Evolutionary conservation across 1,284 basidiomycete genomes (phyloP).

Genomic region (Phaffia rhodozyma): DNA sequence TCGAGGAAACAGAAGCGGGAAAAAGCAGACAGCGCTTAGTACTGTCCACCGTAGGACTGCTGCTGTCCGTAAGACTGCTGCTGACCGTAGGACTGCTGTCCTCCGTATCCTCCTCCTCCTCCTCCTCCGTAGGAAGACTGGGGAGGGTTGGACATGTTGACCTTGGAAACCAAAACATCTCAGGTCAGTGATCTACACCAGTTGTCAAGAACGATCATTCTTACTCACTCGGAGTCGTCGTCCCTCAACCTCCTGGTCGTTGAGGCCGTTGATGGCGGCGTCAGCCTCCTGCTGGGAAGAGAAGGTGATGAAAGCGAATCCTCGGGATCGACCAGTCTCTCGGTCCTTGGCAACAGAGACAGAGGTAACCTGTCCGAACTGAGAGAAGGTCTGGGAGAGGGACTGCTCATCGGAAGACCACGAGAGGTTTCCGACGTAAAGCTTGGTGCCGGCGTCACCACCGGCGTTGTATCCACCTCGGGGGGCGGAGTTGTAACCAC

Average conservation of each 20-base stretch:
- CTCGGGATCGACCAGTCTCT: constrained; percentile 88
- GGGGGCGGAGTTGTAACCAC: too few relatives aligned
- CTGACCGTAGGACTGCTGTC: constrained; percentile 8
- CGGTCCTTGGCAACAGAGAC: constrained; percentile 57
- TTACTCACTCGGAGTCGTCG: constrained; percentile 50
- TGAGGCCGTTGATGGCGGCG: constrained; percentile 61
- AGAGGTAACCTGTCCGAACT: constrained; percentile 61
- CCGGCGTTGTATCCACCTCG: too few relatives aligned
- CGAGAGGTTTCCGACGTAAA: too few relatives aligned
- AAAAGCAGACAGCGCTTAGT: not conserved
- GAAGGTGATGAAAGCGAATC: constrained; percentile 91
- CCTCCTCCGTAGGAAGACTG: constrained; percentile 44
- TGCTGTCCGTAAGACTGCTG: too few relatives aligned
- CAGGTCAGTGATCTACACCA: not conserved
- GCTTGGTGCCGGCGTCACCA: too few relatives aligned
- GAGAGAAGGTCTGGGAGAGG: constrained; percentile 55
- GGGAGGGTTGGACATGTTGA: constrained; percentile 73
- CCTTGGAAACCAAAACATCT: constrained; percentile 37
- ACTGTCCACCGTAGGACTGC: too few relatives aligned
- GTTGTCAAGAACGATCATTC: constrained; percentile 6
- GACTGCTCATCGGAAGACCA: too few relatives aligned
- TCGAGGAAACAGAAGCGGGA: not conserved
- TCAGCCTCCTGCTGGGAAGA: constrained; percentile 54
- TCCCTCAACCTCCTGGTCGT: constrained; percentile 90
- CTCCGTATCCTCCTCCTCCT: constrained; percentile 32